Conservation (phyloP, 208 protist genomes). For the Porcisia deanei region DNA sequence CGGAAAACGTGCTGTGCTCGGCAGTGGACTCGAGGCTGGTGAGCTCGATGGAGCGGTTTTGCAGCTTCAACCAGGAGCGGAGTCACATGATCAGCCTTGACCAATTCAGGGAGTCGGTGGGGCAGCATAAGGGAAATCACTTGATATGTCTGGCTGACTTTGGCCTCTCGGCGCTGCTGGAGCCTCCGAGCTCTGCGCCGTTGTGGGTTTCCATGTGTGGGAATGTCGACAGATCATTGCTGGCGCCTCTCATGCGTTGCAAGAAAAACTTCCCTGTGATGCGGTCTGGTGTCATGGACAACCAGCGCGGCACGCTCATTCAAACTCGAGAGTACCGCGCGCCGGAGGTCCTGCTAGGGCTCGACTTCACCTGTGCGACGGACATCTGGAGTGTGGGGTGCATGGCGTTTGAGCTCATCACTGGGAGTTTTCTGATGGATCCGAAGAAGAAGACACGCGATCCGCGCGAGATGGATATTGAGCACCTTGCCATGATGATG, state of each 20-base stretch:
- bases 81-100: conserved; percentile 36
- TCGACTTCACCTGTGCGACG: conserved; percentile 84
- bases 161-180: conserved; percentile 72
- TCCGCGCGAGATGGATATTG: conserved; percentile 67
- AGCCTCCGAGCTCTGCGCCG: conserved; percentile 31
- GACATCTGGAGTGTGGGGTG: conserved; percentile 94
- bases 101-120: conserved; percentile 24
- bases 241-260: conserved; percentile 40
- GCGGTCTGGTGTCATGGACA: conserved; percentile 55
- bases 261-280: conserved; percentile 70
- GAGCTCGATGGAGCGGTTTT: conserved; percentile 68
- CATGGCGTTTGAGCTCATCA: conserved; percentile 88
- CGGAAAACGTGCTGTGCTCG: conserved; percentile 87
- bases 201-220: conserved; percentile 19
- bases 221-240: conserved; percentile 22
- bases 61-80: conserved; percentile 53
- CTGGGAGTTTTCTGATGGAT: conserved; percentile 87
- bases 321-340: conserved; percentile 93
- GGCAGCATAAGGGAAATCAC: conserved; percentile 43
- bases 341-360: conserved; percentile 88
- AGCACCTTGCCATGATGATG: conserved; percentile 87
- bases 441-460: conserved; percentile 67
- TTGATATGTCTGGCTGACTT: conserved; percentile 78
- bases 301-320: conserved; percentile 72
- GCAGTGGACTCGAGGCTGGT: conserved; percentile 67